phyloP scores from a whole-genome alignment of 1,139 yeast species.

The Nakaseomyces glabratus region DNA sequence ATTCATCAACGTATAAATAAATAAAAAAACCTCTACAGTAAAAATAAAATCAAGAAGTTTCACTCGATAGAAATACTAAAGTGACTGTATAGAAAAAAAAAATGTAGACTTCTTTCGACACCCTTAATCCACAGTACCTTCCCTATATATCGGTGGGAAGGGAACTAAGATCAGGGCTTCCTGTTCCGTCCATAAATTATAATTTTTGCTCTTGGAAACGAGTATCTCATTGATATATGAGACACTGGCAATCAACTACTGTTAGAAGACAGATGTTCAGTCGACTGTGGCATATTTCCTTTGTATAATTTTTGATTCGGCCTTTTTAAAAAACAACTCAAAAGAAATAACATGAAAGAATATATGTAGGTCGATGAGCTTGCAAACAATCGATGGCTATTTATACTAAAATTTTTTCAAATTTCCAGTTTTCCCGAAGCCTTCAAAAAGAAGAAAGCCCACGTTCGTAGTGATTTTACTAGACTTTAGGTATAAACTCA shows the following conservation, averaged over 20 bases:
- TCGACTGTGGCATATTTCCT: constrained; percentile 35
- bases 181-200: constrained; percentile 28
- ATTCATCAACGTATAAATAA: not conserved
- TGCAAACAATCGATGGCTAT: not conserved
- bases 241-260: constrained; percentile 34
- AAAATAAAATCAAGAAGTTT: too few relatives aligned
- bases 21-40: not conserved
- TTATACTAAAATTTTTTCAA: too few relatives aligned
- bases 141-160: constrained; percentile 1
- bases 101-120: constrained; percentile 34
- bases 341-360: not conserved
- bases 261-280: constrained; percentile 29
- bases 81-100: constrained; percentile 9
- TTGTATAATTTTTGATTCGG: constrained; percentile 28
- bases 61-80: too few relatives aligned
- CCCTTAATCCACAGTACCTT: constrained; percentile 28
- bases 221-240: constrained; percentile 28
- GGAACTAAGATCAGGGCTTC: constrained; percentile 32
- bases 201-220: constrained; percentile 31
- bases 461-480: too few relatives aligned
- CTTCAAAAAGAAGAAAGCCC: too few relatives aligned
- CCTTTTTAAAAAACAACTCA: constrained; percentile 15
- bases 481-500: too few relatives aligned
- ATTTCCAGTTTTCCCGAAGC: too few relatives aligned
- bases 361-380: not conserved